Evolutionary conservation across 176 grass and related monocot species (phyloP).

Genomic region (Luzula sylvatica): DNA sequence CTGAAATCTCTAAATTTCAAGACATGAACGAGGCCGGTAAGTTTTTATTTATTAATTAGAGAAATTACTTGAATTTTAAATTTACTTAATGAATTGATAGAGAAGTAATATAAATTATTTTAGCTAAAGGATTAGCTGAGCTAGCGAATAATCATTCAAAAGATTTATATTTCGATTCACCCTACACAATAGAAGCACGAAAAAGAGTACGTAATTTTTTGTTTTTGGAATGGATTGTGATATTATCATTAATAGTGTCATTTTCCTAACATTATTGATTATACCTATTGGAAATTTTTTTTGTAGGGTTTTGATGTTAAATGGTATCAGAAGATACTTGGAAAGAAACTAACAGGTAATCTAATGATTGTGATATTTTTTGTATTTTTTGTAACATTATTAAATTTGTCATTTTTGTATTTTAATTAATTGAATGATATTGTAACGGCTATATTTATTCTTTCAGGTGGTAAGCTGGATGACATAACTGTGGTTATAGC

Average conservation of each 20-base stretch:
- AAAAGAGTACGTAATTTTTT: conserved; percentile 54
- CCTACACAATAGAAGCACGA: conserved; percentile 72
- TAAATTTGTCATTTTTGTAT: too few relatives aligned
- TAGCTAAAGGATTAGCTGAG: conserved; percentile 72
- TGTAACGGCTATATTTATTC: neutral
- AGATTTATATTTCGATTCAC: conserved; percentile 82
- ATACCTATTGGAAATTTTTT: conserved; percentile 1
- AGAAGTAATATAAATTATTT: neutral
- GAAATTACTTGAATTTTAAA: too few relatives aligned
- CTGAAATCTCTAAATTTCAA: conserved; percentile 39
- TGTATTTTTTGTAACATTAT: too few relatives aligned
- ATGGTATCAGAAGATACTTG: conserved; percentile 73
- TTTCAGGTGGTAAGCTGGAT: conserved; percentile 86
- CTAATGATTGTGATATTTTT: too few relatives aligned
- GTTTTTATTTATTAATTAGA: neutral
- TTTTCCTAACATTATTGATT: neutral
- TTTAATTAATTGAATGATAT: neutral
- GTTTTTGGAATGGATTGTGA: too few relatives aligned
- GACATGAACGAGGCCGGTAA: conserved; percentile 67
- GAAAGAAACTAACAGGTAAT: conserved; percentile 68
- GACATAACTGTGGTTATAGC: conserved; percentile 81
- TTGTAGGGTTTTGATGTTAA: conserved; percentile 80
- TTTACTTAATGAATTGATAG: too few relatives aligned
- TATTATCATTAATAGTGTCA: neutral
- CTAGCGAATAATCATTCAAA: conserved; percentile 74